These are phyloP conservation scores for Alternaria postmessia DNA, from an alignment of 2,329 filamentous ascomycete genomes.

Conservation along the genomic window DNA sequence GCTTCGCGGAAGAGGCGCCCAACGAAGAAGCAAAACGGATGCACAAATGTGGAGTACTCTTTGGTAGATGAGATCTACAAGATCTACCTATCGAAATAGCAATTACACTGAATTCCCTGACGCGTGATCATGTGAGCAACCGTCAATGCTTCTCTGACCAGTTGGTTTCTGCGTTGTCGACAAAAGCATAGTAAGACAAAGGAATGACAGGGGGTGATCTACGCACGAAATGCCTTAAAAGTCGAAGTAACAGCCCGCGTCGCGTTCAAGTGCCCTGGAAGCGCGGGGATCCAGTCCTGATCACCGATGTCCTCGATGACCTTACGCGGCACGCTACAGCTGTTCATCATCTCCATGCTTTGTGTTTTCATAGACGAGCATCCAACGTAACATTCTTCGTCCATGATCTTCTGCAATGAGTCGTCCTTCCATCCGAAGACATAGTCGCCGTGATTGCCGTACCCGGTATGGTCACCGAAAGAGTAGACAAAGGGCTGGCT, in stretches of 20 bases:
- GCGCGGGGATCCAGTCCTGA: slow-evolving; percentile 17
- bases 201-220: not conserved
- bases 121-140: not conserved
- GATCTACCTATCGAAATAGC: not conserved
- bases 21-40: not conserved
- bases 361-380: slow-evolving; percentile 57
- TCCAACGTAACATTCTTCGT: slow-evolving; percentile 49
- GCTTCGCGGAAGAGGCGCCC: slow-evolving; percentile 1
- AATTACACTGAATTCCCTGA: not conserved
- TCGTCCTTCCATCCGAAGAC: slow-evolving; percentile 63
- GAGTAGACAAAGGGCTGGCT: slow-evolving; percentile 46
- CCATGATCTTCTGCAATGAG: slow-evolving; percentile 54
- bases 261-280: slow-evolving; percentile 12
- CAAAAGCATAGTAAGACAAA: slow-evolving; percentile 1
- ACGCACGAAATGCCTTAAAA: not conserved
- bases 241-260: not conserved
- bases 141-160: not conserved
- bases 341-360: slow-evolving; percentile 56
- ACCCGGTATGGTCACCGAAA: slow-evolving; percentile 54
- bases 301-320: slow-evolving; percentile 60
- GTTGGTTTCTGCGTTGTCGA: not conserved
- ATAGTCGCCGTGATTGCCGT: slow-evolving; percentile 62
- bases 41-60: not conserved
- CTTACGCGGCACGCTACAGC: slow-evolving; percentile 56
- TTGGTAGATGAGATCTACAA: not conserved